Percentiles rank a stretch among this genome's conserved stretches.
These are phyloP conservation scores for Lizonia empirigonia DNA, from an alignment of 2,329 filamentous ascomycete species.

Conservation along the genomic window DNA sequence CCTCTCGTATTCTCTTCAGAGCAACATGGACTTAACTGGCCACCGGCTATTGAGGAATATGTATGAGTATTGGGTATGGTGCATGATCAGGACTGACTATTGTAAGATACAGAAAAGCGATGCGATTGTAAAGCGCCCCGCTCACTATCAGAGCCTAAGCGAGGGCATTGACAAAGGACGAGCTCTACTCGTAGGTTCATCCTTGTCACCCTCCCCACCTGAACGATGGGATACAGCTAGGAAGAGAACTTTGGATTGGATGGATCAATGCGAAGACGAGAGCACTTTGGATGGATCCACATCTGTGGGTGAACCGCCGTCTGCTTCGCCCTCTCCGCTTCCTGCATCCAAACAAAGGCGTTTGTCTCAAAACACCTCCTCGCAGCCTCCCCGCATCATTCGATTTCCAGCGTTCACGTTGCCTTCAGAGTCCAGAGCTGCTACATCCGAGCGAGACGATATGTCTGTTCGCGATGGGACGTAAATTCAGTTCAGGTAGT, in stretches of 20 bases:
- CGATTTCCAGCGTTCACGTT: not conserved
- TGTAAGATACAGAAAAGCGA: not conserved
- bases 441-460: not conserved
- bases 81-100: not conserved
- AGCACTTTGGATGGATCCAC: not conserved
- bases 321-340: not conserved
- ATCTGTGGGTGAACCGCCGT: not conserved
- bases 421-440: not conserved
- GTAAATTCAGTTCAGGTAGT: too few species aligned
- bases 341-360: not conserved
- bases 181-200: not conserved
- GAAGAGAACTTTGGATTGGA: not conserved
- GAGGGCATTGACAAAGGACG: not conserved
- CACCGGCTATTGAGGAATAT: not conserved
- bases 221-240: not conserved
- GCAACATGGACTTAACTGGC: not conserved
- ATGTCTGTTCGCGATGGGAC: not conserved
- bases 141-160: not conserved
- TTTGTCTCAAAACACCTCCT: not conserved
- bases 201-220: not conserved
- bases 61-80: not conserved
- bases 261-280: not conserved
- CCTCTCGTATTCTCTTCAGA: slow-evolving; percentile 1
- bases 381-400: not conserved
- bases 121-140: not conserved